phyloP scores from a whole-genome alignment of 108 stramenopile genomes.

The Poteriospumella lacustris region DNA sequence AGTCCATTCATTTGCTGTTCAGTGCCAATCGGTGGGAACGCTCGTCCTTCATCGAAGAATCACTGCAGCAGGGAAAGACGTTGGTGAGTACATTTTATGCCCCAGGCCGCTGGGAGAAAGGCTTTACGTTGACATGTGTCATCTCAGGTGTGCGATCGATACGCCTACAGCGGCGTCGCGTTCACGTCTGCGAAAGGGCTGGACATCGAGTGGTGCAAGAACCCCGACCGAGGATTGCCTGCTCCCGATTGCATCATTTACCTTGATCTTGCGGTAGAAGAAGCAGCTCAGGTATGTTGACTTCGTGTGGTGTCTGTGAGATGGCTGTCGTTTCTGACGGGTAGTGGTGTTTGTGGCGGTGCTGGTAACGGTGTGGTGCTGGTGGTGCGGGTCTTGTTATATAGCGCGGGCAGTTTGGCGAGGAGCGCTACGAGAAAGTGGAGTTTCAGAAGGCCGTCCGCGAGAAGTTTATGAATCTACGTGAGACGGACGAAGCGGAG shows the following conservation, averaged over 20 bases:
- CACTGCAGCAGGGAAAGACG: constrained; percentile 4
- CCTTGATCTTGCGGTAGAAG: constrained; percentile 77
- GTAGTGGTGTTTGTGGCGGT: too few species aligned
- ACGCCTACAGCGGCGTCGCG: constrained; percentile 94
- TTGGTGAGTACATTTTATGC: background rate
- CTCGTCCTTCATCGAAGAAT: background rate
- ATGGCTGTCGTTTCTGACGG: too few species aligned
- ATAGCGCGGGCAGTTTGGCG: constrained; percentile 81
- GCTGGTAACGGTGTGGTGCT: too few species aligned
- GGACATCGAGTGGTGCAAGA: constrained; percentile 79
- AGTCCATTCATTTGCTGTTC: constrained; percentile 92
- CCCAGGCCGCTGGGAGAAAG: constrained; percentile 34
- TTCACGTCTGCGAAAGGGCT: constrained; percentile 83
- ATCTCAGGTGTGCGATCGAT: constrained; percentile 75
- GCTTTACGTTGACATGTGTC: constrained; percentile 62
- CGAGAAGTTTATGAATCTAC: constrained; percentile 31
- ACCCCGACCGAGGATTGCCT: constrained; percentile 84
- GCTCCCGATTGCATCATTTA: constrained; percentile 93
- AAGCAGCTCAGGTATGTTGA: background rate
- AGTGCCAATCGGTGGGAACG: constrained; percentile 97
- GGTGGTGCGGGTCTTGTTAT: too few species aligned
- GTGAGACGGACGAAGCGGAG: background rate
- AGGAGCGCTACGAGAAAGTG: constrained; percentile 53
- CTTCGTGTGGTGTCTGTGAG: too few species aligned
- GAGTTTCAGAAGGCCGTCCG: constrained; percentile 38